Conservation (phyloP, 2,329 filamentous ascomycete species). For the Allantophomopsis cytisporea region DNA sequence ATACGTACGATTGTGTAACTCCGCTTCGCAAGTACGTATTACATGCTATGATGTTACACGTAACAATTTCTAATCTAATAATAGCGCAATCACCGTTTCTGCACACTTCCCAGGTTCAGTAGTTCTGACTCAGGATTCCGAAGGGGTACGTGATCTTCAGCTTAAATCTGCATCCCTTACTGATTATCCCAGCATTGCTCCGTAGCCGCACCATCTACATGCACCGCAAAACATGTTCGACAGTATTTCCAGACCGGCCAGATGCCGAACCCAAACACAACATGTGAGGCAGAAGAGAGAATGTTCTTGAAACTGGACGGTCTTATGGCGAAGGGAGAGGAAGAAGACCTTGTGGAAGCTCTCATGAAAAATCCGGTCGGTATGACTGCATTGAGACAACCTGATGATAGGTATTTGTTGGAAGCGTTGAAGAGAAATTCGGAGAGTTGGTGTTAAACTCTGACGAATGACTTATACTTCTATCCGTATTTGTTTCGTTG, state of each 20-base stretch:
- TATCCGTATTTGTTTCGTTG: too few species aligned
- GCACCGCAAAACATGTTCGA: constrained; percentile 17
- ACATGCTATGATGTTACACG: neutral
- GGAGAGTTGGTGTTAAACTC: neutral
- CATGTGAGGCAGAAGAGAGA: constrained; percentile 29
- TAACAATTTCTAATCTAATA: neutral
- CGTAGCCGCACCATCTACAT: constrained; percentile 17
- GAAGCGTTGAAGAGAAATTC: neutral
- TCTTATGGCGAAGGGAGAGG: neutral
- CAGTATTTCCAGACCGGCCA: constrained; percentile 23
- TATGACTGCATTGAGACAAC: too few species aligned
- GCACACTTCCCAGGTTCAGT: constrained; percentile 10
- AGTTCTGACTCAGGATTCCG: constrained; percentile 12
- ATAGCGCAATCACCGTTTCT: constrained; percentile 8
- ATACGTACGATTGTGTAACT: constrained; percentile 19
- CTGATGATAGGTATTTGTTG: neutral
- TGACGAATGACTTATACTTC: too few species aligned
- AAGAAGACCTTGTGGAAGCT: neutral
- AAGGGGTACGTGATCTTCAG: constrained; percentile 8
- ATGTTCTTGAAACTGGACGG: constrained; percentile 19
- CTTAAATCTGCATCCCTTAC: neutral
- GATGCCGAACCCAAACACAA: constrained; percentile 26
- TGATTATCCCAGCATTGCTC: constrained; percentile 28
- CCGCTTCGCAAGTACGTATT: constrained; percentile 13
- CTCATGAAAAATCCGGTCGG: too few species aligned